Percentiles rank a stretch among this genome's conserved stretches.
Conservation (phyloP, 164 flowering plant species). For the Aristolochia contorta region DNA sequence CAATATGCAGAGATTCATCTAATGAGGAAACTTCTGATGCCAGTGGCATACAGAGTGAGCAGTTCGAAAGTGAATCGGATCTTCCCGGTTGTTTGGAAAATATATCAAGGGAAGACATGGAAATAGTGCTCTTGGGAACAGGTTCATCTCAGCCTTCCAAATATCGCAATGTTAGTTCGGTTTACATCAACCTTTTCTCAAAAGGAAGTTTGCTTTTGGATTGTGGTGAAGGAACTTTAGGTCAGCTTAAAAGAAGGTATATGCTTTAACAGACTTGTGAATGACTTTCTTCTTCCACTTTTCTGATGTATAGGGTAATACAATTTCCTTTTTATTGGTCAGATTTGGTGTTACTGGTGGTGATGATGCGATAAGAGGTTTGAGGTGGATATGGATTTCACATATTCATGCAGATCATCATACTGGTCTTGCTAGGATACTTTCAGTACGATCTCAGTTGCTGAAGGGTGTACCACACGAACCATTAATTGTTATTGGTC, state of each 20-base stretch:
- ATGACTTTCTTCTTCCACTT: background rate
- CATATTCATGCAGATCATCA: slow-evolving; percentile 99
- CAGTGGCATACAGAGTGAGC: background rate
- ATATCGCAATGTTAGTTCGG: slow-evolving; percentile 88
- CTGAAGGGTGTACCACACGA: slow-evolving; percentile 57
- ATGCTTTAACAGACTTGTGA: background rate
- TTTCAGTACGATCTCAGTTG: slow-evolving; percentile 64
- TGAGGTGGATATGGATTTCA: slow-evolving; percentile 85
- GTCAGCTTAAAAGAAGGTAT: slow-evolving; percentile 93
- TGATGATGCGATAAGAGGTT: slow-evolving; percentile 54
- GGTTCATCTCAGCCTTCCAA: slow-evolving; percentile 99
- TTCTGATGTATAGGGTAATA: background rate
- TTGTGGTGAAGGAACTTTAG: slow-evolving; percentile 97
- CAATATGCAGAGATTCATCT: slow-evolving; percentile 6
- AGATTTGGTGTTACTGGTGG: slow-evolving; percentile 86
- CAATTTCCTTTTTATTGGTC: slow-evolving; percentile 2
- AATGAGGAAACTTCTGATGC: background rate
- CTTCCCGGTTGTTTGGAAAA: slow-evolving; percentile 75
- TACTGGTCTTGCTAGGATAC: slow-evolving; percentile 82
- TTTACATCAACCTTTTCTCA: slow-evolving; percentile 77
- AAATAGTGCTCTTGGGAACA: slow-evolving; percentile 91
- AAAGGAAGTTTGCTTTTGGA: slow-evolving; percentile 85
- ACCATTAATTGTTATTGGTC: slow-evolving; percentile 81
- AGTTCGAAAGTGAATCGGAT: slow-evolving; percentile 5
- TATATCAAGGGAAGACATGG: slow-evolving; percentile 79